Percentiles rank a stretch among this genome's conserved stretches.
Evolutionary conservation across 2,329 filamentous ascomycete genomes (phyloP).

Genomic region (Scytalidium lignicola): DNA sequence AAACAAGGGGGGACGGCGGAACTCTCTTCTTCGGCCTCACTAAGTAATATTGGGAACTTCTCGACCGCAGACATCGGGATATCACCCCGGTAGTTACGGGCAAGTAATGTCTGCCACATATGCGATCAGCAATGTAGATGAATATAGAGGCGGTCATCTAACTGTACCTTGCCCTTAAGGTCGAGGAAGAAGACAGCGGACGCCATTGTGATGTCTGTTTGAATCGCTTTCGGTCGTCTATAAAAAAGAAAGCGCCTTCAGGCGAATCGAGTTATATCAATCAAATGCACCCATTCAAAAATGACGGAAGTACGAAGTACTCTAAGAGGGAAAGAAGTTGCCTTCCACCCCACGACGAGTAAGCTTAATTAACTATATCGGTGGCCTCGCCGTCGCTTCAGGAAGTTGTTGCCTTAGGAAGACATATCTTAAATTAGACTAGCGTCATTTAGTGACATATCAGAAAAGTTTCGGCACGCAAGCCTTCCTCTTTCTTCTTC

Average conservation of each 20-base stretch:
- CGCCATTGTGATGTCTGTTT: slow-evolving; percentile 59
- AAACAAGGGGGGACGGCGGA: slow-evolving; percentile 97
- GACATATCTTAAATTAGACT: slow-evolving; percentile 5
- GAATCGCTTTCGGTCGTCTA: neutral
- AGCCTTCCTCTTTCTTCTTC: slow-evolving; percentile 34
- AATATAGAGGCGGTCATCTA: slow-evolving; percentile 1
- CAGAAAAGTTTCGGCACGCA: slow-evolving; percentile 9
- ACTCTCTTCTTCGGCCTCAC: slow-evolving; percentile 98
- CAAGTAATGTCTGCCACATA: slow-evolving; percentile 75
- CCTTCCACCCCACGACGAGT: neutral
- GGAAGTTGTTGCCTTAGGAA: neutral
- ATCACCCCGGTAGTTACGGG: slow-evolving; percentile 96
- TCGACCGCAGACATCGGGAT: slow-evolving; percentile 99
- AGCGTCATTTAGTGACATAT: slow-evolving; percentile 12
- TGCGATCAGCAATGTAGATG: slow-evolving; percentile 13
- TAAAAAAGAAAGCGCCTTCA: neutral
- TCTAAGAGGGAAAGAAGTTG: neutral
- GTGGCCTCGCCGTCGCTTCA: neutral
- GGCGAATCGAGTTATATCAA: neutral
- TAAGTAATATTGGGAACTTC: slow-evolving; percentile 92
- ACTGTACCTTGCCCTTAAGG: slow-evolving; percentile 91
- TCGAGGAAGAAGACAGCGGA: slow-evolving; percentile 98
- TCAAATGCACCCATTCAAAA: neutral
- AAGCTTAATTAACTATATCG: neutral
- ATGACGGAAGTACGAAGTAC: neutral